phyloP scores from a whole-genome alignment of 139 green algal species.

The Auxenochlorella pyrenoidosa region DNA sequence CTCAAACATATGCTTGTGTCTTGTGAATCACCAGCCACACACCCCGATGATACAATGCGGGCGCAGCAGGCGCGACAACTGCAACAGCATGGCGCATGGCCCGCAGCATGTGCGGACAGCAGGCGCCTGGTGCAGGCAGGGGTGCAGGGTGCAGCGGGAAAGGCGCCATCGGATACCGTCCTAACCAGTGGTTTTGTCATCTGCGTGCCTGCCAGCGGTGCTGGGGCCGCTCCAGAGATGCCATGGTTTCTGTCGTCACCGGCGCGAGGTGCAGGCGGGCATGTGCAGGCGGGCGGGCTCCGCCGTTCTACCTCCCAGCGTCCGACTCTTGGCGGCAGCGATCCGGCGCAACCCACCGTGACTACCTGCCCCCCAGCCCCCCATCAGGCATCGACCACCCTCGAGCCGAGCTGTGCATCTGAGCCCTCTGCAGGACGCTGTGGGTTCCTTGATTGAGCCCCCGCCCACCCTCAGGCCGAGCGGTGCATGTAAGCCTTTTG shows the following conservation, averaged over 20 bases:
- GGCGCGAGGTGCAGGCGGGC: neutral
- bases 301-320: too few species aligned
- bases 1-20: neutral
- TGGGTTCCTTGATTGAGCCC: too few species aligned
- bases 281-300: neutral
- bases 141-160: neutral
- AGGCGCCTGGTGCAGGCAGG: neutral
- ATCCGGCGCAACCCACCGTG: too few species aligned
- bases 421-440: too few species aligned
- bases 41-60: neutral
- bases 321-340: too few species aligned
- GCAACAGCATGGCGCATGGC: neutral
- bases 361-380: too few species aligned
- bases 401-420: too few species aligned
- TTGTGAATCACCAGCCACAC: neutral
- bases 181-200: slow-evolving; percentile 40
- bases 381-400: too few species aligned
- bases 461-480: too few species aligned
- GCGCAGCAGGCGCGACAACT: too few species aligned
- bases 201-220: neutral
- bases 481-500: too few species aligned
- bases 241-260: slow-evolving; percentile 26
- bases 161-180: slow-evolving; percentile 51
- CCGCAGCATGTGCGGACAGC: neutral
- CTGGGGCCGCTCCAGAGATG: slow-evolving; percentile 38